Evolutionary conservation across 306 rosid genomes (phyloP).

Genomic region (Trifolium repens): DNA sequence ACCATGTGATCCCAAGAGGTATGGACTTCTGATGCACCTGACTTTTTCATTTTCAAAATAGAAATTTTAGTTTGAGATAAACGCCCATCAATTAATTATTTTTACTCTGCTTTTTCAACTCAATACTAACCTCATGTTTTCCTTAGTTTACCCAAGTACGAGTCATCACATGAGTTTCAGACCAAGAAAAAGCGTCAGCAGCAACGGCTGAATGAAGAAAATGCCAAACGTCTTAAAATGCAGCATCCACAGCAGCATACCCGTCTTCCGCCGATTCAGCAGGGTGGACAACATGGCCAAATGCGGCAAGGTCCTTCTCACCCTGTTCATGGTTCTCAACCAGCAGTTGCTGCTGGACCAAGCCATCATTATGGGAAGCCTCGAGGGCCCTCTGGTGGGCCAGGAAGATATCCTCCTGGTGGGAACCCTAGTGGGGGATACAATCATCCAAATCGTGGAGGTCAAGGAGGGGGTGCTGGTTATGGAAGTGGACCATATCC

Average conservation of each 20-base stretch:
- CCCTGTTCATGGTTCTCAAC: constrained; percentile 54
- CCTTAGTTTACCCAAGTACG: constrained; percentile 72
- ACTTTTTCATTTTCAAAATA: constrained; percentile 8
- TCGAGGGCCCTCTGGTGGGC: constrained; percentile 61
- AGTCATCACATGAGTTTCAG: constrained; percentile 77
- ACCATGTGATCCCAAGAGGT: constrained; percentile 83
- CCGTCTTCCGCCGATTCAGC: constrained; percentile 64
- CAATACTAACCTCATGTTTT: constrained; percentile 26
- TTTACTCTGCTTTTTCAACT: constrained; percentile 16
- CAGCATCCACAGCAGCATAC: constrained; percentile 63
- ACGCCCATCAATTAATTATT: neutral
- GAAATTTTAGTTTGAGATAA: neutral
- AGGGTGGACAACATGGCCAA: constrained; percentile 46
- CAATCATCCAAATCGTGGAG: constrained; percentile 56
- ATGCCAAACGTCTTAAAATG: constrained; percentile 63
- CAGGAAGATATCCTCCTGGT: constrained; percentile 59
- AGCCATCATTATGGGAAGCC: constrained; percentile 63
- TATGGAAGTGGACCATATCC: constrained; percentile 67
- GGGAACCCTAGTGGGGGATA: constrained; percentile 61
- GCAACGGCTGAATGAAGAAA: constrained; percentile 65
- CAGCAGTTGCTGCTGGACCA: constrained; percentile 49
- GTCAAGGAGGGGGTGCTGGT: constrained; percentile 52
- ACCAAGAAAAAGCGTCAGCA: constrained; percentile 81
- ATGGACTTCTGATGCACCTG: constrained; percentile 3
- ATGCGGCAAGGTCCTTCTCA: constrained; percentile 59